Conservation (phyloP, 108 stramenopile genomes). For the Nitzschia putrida region DNA sequence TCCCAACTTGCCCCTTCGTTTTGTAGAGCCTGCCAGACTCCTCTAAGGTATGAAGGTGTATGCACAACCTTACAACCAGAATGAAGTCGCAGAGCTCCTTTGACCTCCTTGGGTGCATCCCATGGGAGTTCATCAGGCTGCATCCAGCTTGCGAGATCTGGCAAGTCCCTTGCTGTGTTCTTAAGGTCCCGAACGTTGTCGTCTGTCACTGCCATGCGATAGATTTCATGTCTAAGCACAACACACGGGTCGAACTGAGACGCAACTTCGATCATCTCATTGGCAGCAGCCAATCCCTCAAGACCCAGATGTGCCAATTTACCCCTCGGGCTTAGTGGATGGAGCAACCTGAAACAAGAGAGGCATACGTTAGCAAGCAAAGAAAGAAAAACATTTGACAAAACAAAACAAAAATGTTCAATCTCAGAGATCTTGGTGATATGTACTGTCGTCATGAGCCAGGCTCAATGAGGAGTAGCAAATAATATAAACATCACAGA, state of each 20-base stretch:
- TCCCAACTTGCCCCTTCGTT: slow-evolving; percentile 24
- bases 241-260: slow-evolving; percentile 33
- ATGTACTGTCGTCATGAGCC: slow-evolving; percentile 58
- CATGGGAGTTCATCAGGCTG: slow-evolving; percentile 15
- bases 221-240: slow-evolving; percentile 35
- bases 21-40: slow-evolving; percentile 60
- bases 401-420: not conserved
- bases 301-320: slow-evolving; percentile 77
- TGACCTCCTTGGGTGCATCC: slow-evolving; percentile 13
- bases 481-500: slow-evolving; percentile 44
- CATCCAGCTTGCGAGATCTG: slow-evolving; percentile 62
- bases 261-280: slow-evolving; percentile 51
- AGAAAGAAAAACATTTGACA: not conserved
- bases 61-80: slow-evolving; percentile 78
- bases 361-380: slow-evolving; percentile 11
- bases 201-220: slow-evolving; percentile 65
- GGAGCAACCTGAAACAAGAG: slow-evolving; percentile 52
- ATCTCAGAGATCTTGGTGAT: slow-evolving; percentile 79
- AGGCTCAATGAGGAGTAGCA: slow-evolving; percentile 74
- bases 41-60: slow-evolving; percentile 70
- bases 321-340: slow-evolving; percentile 80
- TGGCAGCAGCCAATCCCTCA: slow-evolving; percentile 59
- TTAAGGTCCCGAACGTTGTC: slow-evolving; percentile 48
- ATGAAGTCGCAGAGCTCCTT: slow-evolving; percentile 60
- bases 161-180: slow-evolving; percentile 34